Base-by-base conservation (phyloP, 345 rosid genomes). In the Eucalyptus caleyi region DNA sequence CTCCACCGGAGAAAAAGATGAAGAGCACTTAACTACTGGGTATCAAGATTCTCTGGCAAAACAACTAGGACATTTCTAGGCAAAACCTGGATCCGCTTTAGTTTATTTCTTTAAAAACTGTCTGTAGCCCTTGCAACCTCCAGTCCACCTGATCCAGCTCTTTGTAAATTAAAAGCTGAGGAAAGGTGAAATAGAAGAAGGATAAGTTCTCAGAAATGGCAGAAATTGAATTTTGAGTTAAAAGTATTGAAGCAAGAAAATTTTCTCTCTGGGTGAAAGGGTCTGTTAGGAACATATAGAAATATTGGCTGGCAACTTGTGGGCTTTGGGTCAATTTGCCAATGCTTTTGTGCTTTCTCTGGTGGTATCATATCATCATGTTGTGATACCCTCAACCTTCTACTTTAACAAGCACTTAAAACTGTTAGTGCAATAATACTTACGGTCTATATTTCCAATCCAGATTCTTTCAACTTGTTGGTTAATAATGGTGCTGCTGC, bases 401-500 rank as follows among this genome's bases (percentile, higher is more conserved):
- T 77, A 77, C 12, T 21, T 40, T 24, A 21, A 37, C 30, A 21
- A 77, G 16, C 83, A 40, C 30, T 77, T 40, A 40, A 77, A 37
- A 10, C 83, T 72, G 26, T 72, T 37, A 72, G 30, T 77, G 45
- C 83, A 9, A 44, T 37, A 37, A 11, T 9, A 77, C 83, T 77
- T 11, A 77, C 18, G 54, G 16, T 26, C 42, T 59, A 56, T 50
- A 47, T 77, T 69, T 77, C 83, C 83, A 34, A 77, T 91, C 92
- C 93, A 97, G 99, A 97, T 95, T 97, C 99, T 80, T 97, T 96
- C 94, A 97, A 97, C 93, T 94, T 97, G 90, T 91, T 97, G 92
- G 98, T 97, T 91, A 97, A 97, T 90, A 97, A 95, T 69, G 99
- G 99, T 87, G 96, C 95, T 81, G 94, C 99, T 91, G 99, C 99